Base-by-base conservation (phyloP, 1,284 basidiomycete genomes). In the Austroboletus niveus region DNA sequence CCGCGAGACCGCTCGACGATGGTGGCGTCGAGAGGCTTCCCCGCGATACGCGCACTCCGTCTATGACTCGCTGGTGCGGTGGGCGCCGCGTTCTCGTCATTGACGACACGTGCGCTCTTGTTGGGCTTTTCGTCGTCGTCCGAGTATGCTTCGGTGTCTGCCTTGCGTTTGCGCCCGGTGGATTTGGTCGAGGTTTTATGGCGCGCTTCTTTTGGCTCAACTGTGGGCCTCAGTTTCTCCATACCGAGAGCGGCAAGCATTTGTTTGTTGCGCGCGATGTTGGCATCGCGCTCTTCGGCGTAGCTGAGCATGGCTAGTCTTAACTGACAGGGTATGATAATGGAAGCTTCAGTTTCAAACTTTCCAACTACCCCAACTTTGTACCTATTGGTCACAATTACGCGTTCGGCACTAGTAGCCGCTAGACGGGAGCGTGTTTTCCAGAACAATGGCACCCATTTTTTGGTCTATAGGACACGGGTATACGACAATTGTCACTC, bases 261-360 rank as follows among this genome's bases (percentile, higher is more conserved):
- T 17, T 55, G 69, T 50, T 57, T 72, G 57, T 85, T 86, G 20
- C 73, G 76, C 39, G 53, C 69, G 11, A 85, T 82, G 57, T 80
- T 84, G 29, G 57, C 64, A 0, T 65, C 58, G 10, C 81, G 79
- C 52, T 74, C 65, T 49, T 68, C 66, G 58, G 81, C 79, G 48
- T 84, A 84, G 34, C 52, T 65, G 46, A 42, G 24, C 64, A 64
- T 60, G 14, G 39, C n/a, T 38, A 7, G 57, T 24, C 22, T 24
- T 24, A 24, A 24, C 22, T 24, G 22, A 24, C 22, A 24, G 22
- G 22, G 17, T 17, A 17, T 17, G 17, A 17, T 17, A 17, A 17
- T 17, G 17, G 17, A 17, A 17, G 17, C 1, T 17, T 17, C 17
- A 17, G 17, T 24, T 24, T 24, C 22, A 24, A 24, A 24, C 22